Evolutionary conservation across 352 stramenopile species (phyloP), one percentile per base, ranked within the genome.

Genomic region (Chloridella minuta): DNA sequence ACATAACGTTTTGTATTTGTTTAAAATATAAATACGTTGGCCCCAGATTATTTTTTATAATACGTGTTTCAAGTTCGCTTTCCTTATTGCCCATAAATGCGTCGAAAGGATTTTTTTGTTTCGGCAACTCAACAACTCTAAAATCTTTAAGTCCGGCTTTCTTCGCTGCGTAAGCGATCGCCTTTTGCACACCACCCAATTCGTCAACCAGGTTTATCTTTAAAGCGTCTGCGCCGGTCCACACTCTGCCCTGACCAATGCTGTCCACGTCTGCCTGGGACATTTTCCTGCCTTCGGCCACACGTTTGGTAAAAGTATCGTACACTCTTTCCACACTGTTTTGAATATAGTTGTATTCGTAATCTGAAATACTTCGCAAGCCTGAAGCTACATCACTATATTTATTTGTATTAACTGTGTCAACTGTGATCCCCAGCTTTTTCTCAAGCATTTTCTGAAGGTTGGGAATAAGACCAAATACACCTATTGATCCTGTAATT

Each of bases 401-500:
- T 16, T 87, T 87, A 52, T 89, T 88, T 21, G 87, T 88, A 28
- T 87, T 83, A 49, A 91, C 86, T 27, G 89, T 88, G 52, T 91
- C 89, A 23, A 89, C 85, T 49, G 40, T 88, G 16, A 91, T 86
- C 23, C 90, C 40, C 40, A 66, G n/a, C n/a, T 66, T 66, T 18
- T 66, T 86, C 80, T 89, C 88, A 0, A 90, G 89, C 83, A 89
- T 88, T 86, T 90, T 87, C 52, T 87, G 88, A 22, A 90, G 89
- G 87, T 92, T 89, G 28, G 90, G 86, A 88, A 90, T 90, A 2
- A 92, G 83, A n/a, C 89, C 88, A 83, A 91, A 90, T 4, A 92
- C 90, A 25, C 90, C 90, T 88, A 92, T 92, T 0, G 89, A 91
- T 40, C 90, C 90, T 16, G 90, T 92, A 18, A 91, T 85, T 2